Percentiles rank a stretch among this genome's conserved stretches.
Evolutionary conservation across 805 yeast species (phyloP).

Genomic region (Sugiyamaella marilandica): DNA sequence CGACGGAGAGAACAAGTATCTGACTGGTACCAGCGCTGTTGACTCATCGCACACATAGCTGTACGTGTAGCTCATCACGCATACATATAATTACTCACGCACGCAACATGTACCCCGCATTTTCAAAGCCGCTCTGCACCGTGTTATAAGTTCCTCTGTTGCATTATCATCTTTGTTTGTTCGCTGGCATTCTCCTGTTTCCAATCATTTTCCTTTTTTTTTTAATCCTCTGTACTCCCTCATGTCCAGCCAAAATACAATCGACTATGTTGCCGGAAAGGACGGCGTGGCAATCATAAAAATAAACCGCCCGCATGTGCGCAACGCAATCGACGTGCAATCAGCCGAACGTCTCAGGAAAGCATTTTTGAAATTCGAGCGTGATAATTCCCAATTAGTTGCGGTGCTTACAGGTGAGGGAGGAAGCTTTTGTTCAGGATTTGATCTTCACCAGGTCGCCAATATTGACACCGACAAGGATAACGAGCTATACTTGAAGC

Average conservation of each 20-base stretch:
- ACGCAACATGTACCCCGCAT: no score
- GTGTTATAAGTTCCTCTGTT: no score
- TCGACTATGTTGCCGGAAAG: neutral
- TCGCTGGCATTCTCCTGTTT: no score
- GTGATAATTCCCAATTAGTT: neutral
- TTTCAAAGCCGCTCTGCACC: no score
- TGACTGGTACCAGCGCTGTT: neutral
- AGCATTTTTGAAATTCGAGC: neutral
- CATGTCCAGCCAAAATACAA: neutral
- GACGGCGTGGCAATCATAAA: neutral
- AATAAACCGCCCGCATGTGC: neutral
- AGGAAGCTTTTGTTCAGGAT: neutral
- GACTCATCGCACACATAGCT: no score
- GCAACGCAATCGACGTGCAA: neutral
- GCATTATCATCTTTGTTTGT: no score
- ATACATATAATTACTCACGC: no score
- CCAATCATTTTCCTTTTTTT: no score
- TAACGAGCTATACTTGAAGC: neutral
- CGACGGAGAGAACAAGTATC: conserved; percentile 5
- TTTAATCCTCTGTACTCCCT: no score
- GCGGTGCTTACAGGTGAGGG: neutral
- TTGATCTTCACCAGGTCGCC: neutral
- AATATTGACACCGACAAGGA: neutral
- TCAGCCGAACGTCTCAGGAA: neutral
- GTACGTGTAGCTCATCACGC: no score